Base-by-base conservation (phyloP, 768 basidiomycete species). In the Auricularia sp. region DNA sequence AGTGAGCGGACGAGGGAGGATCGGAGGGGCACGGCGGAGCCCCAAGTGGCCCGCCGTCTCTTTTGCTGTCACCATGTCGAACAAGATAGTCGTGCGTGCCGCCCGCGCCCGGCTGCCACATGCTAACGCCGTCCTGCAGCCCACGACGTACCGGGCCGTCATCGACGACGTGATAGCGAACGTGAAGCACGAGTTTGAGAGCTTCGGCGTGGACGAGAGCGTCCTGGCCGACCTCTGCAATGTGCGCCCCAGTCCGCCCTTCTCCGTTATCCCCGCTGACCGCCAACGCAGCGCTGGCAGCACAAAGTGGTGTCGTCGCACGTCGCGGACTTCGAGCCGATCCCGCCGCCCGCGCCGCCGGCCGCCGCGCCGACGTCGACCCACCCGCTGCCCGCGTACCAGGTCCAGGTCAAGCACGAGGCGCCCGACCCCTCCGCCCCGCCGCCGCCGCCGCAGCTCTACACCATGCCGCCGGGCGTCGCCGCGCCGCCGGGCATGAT, bases 41-140 rank as follows among this genome's bases (percentile, higher is more conserved):
- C 18, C 1, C 54, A 54, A 54, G 29, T 54, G 3, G 29, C 54
- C 44, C 33, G 18, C 29, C 56, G 21, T 44, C 44, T 61, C 51
- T 62, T 51, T 54, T 63, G 54, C 62, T 58, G 61, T 16, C 29
- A 29, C 73, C 72, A 96, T 95, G 94, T 94, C 93, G 67, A 96
- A 96, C 88, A 95, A 95, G 83, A 92, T 94, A 82, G 94, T 96
- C 87, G 93, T 94, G 90, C 88, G 85, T 79, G 82, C 84, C 85
- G 83, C 83, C 76, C 81, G 77, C 77, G 77, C 58, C 54, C 54
- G 63, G 33, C 77, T 77, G 76, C 78, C 75, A 75, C 67, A 77
- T 82, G 80, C 82, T 84, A 54, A 84, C 82, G 80, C 74, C 77
- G 75, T 68, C 65, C 76, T 82, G 84, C 86, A 95, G 94, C 94